Conservation (phyloP, 2,329 filamentous ascomycete genomes). For the Calonectria naviculata region DNA sequence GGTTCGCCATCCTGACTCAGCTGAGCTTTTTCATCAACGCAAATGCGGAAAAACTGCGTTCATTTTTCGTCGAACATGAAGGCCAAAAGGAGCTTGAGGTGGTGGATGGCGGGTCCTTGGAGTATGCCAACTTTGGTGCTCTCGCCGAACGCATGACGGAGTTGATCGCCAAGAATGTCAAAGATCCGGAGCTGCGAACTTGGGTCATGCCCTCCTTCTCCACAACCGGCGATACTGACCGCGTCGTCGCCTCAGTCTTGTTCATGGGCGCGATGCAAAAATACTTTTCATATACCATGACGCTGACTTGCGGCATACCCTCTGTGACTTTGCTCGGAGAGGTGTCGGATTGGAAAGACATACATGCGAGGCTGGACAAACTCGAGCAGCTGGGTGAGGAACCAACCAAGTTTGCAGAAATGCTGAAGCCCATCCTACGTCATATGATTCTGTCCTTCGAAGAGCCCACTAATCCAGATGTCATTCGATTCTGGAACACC, state of each 20-base stretch:
- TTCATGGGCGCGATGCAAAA: conserved; percentile 64
- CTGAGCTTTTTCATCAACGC: conserved; percentile 58
- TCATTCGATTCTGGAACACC: conserved; percentile 51
- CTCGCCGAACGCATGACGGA: conserved; percentile 50
- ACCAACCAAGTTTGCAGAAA: conserved; percentile 42
- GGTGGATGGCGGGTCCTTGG: background rate
- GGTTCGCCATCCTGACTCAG: conserved; percentile 62
- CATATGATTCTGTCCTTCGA: conserved; percentile 53
- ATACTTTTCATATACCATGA: conserved; percentile 51
- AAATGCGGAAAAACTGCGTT: conserved; percentile 56
- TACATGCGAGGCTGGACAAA: conserved; percentile 48
- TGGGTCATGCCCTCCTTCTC: conserved; percentile 65
- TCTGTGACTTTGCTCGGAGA: conserved; percentile 63
- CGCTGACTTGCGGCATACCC: conserved; percentile 60
- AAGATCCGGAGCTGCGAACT: conserved; percentile 50
- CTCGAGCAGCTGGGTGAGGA: conserved; percentile 51
- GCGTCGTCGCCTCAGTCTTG: conserved; percentile 54
- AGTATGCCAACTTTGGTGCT: conserved; percentile 29
- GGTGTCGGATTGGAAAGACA: conserved; percentile 54
- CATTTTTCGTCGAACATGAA: conserved; percentile 54
- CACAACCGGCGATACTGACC: conserved; percentile 59
- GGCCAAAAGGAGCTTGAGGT: conserved; percentile 38
- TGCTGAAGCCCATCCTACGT: conserved; percentile 51
- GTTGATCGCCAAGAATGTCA: conserved; percentile 53
- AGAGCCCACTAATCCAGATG: conserved; percentile 31